Percentiles rank a stretch among this genome's conserved stretches.
Evolutionary conservation across 2,329 filamentous ascomycete genomes (phyloP).

Genomic region (Gnomoniopsis smithogilvyi): DNA sequence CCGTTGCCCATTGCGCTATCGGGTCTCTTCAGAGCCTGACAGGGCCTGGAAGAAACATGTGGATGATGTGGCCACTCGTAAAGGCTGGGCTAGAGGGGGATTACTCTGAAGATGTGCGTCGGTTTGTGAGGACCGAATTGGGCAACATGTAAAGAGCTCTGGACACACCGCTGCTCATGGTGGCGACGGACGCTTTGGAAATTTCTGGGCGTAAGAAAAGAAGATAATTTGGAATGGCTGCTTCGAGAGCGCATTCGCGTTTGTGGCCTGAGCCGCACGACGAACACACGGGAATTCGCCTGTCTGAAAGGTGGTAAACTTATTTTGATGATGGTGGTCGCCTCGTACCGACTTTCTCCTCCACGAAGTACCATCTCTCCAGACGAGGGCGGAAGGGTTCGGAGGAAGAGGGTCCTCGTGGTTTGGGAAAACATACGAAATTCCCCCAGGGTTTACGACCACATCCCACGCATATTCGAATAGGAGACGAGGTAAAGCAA

Average conservation of each 20-base stretch:
- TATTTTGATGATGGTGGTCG: neutral
- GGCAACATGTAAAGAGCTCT: constrained; percentile 24
- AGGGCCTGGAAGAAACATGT: constrained; percentile 21
- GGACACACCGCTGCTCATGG: constrained; percentile 29
- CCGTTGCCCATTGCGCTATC: constrained; percentile 34
- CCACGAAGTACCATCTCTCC: no score
- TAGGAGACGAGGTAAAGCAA: no score
- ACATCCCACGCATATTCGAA: no score
- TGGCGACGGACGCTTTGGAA: constrained; percentile 29
- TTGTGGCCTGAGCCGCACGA: constrained; percentile 17
- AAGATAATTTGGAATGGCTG: constrained; percentile 34
- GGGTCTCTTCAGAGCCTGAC: constrained; percentile 31
- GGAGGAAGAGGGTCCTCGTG: no score
- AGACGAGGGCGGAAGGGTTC: no score
- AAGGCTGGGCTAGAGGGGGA: constrained; percentile 32
- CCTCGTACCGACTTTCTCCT: no score
- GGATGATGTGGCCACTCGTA: constrained; percentile 33
- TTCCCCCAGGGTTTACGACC: no score
- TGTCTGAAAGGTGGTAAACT: neutral
- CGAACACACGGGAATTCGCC: neutral
- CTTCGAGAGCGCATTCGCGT: constrained; percentile 32
- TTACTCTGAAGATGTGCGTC: constrained; percentile 16
- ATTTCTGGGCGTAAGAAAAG: constrained; percentile 31
- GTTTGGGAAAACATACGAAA: no score
- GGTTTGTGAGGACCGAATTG: constrained; percentile 27